These are phyloP conservation scores for Endoconidiophora laricicola DNA, from an alignment of 2,329 filamentous ascomycete genomes.

Conservation along the genomic window DNA sequence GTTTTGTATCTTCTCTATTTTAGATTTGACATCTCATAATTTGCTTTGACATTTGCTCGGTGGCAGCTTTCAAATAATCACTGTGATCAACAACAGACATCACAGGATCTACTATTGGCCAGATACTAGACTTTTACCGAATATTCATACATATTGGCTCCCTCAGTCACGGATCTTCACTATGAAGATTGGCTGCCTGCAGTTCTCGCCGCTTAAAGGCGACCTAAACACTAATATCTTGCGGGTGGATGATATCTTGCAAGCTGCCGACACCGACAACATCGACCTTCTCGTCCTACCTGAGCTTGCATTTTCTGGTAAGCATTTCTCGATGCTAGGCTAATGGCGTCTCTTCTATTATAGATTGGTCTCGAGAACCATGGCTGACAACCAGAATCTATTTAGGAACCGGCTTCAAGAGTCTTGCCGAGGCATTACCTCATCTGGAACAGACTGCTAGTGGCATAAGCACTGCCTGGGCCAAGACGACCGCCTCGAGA, in stretches of 20 bases:
- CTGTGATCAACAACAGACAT: not conserved
- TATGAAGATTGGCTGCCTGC: conserved; percentile 53
- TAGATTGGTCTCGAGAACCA: not conserved
- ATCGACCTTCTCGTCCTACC: conserved; percentile 51
- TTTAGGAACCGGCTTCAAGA: conserved; percentile 51
- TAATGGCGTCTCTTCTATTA: not conserved
- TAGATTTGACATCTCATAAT: not conserved
- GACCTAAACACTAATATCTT: conserved; percentile 53
- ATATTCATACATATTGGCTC: not conserved
- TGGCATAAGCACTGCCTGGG: conserved; percentile 49
- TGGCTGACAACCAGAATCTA: not conserved
- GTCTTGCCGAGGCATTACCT: conserved; percentile 41
- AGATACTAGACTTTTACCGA: not conserved
- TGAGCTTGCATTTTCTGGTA: conserved; percentile 41
- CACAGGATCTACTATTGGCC: not conserved
- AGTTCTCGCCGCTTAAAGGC: conserved; percentile 56
- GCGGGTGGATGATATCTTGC: conserved; percentile 45
- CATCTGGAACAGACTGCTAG: conserved; percentile 44
- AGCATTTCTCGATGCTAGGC: not conserved
- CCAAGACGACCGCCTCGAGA: conserved; percentile 39
- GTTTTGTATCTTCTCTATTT: not conserved
- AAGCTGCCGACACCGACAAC: conserved; percentile 26
- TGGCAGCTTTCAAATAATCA: not conserved
- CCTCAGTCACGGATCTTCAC: not conserved
- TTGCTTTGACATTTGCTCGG: not conserved